These are phyloP conservation scores for Candida namnaoensis DNA, from an alignment of 805 yeast species.

Conservation along the genomic window DNA sequence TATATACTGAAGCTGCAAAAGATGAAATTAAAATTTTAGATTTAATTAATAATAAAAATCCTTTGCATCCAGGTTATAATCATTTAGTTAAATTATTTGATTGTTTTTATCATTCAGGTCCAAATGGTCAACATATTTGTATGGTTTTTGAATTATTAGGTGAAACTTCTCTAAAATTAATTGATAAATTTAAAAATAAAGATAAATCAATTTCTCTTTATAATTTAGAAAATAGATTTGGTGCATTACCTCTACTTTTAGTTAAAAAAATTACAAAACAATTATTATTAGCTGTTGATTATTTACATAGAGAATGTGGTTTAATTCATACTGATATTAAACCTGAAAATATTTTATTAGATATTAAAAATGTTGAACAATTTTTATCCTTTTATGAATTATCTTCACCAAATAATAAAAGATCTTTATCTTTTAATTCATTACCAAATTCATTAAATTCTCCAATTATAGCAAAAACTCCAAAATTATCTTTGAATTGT, in stretches of 20 bases:
- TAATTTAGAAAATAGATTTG: constrained; percentile 31
- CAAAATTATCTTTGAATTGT: no score
- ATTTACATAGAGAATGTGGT: constrained; percentile 52
- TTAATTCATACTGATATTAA: constrained; percentile 69
- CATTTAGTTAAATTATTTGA: constrained; percentile 47
- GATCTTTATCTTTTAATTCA: not conserved
- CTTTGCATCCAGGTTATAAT: constrained; percentile 38
- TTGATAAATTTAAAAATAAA: constrained; percentile 28
- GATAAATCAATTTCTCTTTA: constrained; percentile 11
- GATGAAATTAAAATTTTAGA: constrained; percentile 51
- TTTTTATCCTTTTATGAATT: constrained; percentile 16
- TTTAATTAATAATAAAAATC: constrained; percentile 18
- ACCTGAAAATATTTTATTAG: constrained; percentile 61
- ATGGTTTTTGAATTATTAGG: constrained; percentile 63
- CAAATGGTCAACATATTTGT: constrained; percentile 56
- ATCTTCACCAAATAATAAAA: not conserved
- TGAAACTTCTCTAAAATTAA: constrained; percentile 44
- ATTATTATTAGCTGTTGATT: constrained; percentile 45
- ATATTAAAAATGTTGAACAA: constrained; percentile 44
- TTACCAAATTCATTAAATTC: constrained; percentile 1
- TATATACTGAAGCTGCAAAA: constrained; percentile 53
- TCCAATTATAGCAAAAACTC: no score
- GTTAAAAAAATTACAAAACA: constrained; percentile 53
- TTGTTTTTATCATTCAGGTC: constrained; percentile 48
- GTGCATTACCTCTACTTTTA: constrained; percentile 44